These are phyloP conservation scores for Notholithocarpus densiflorus DNA, from an alignment of 306 rosid genomes.

Conservation along the genomic window DNA sequence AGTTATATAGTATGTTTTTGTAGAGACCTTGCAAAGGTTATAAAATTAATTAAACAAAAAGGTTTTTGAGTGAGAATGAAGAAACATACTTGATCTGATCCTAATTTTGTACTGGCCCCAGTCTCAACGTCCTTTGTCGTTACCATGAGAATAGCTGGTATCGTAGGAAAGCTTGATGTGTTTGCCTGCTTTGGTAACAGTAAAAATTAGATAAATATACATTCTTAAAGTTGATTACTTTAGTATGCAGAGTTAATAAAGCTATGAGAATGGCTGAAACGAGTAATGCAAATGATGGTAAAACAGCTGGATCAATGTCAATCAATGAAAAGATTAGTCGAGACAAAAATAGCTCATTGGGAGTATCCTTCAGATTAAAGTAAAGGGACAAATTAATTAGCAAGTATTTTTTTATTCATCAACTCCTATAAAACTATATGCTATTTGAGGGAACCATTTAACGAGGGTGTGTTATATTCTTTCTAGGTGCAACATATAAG, in stretches of 20 bases:
- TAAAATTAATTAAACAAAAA: neutral
- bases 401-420: neutral
- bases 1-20: neutral
- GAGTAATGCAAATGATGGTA: slow-evolving; percentile 27
- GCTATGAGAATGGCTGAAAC: slow-evolving; percentile 13
- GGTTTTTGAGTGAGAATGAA: no score
- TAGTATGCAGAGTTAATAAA: slow-evolving; percentile 22
- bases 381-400: neutral
- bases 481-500: neutral
- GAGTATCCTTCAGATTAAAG: slow-evolving; percentile 12
- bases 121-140: neutral
- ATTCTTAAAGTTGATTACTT: slow-evolving; percentile 17
- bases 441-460: neutral
- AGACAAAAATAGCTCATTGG: slow-evolving; percentile 19
- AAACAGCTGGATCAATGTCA: slow-evolving; percentile 41
- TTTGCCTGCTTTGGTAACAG: slow-evolving; percentile 7
- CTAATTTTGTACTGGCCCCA: neutral
- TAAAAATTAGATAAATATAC: slow-evolving; percentile 15
- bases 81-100: neutral
- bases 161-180: slow-evolving; percentile 1
- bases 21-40: neutral
- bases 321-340: slow-evolving; percentile 29
- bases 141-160: slow-evolving; percentile 9
- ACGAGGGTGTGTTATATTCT: neutral
- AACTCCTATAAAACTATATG: neutral